phyloP scores from a whole-genome alignment of 495 filamentous ascomycete genomes.

The Penicillium paxilli region DNA sequence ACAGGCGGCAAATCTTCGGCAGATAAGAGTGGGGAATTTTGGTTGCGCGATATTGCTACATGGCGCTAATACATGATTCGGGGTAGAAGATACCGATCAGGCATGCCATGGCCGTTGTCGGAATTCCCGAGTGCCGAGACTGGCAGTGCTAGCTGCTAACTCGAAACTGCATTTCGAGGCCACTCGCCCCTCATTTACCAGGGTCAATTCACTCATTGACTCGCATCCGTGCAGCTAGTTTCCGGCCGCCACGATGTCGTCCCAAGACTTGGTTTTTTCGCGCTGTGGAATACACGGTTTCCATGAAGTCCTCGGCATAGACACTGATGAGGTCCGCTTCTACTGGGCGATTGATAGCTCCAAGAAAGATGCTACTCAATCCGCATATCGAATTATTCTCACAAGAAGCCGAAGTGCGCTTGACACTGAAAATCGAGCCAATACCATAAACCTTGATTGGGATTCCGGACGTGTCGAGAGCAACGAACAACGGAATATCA shows the following conservation, averaged over 20 bases:
- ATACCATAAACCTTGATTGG: slow-evolving; percentile 14
- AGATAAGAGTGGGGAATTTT: neutral
- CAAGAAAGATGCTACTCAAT: slow-evolving; percentile 7
- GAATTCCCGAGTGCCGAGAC: neutral
- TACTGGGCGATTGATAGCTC: slow-evolving; percentile 21
- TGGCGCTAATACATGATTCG: neutral
- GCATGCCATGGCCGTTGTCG: neutral
- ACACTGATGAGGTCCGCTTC: slow-evolving; percentile 27
- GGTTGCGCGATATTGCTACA: neutral
- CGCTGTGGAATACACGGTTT: slow-evolving; percentile 33
- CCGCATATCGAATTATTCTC: slow-evolving; percentile 24
- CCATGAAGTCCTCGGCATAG: slow-evolving; percentile 29
- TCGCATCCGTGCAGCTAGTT: neutral
- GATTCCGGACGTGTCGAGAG: slow-evolving; percentile 25
- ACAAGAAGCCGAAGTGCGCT: slow-evolving; percentile 2
- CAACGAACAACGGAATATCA: slow-evolving; percentile 25
- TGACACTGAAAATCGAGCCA: neutral
- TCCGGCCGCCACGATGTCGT: neutral
- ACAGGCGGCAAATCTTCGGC: neutral
- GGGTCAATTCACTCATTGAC: neutral
- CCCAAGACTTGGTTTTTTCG: slow-evolving; percentile 14
- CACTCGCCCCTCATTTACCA: neutral
- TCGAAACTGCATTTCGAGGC: neutral
- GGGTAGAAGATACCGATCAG: neutral
- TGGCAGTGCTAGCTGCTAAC: neutral